Conservation (phyloP, 345 rosid species). For the Adansonia digitata region DNA sequence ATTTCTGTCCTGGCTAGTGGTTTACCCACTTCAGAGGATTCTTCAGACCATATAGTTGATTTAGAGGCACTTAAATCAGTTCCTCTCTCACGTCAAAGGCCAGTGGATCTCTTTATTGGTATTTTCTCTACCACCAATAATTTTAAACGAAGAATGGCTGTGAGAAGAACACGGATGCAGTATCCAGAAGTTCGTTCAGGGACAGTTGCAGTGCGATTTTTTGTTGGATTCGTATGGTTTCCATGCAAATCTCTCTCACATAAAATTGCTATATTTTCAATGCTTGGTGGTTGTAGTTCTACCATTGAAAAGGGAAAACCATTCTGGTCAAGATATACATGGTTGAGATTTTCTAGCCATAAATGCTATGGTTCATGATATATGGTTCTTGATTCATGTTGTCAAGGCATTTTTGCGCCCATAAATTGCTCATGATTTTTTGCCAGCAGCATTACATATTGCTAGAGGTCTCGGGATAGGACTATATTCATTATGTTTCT, state of each 20-base stretch:
- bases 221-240: slow-evolving; percentile 90
- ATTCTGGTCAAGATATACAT: not conserved
- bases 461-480: not conserved
- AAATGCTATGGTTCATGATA: not conserved
- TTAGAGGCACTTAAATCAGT: slow-evolving; percentile 60
- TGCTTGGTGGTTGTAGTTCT: not conserved
- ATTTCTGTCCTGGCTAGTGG: slow-evolving; percentile 81
- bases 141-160: slow-evolving; percentile 93
- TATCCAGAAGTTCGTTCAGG: slow-evolving; percentile 72
- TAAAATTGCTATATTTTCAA: not conserved
- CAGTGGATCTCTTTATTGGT: slow-evolving; percentile 79
- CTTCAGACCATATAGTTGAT: slow-evolving; percentile 68
- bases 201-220: slow-evolving; percentile 82
- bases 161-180: slow-evolving; percentile 99
- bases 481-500: not conserved
- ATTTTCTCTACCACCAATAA: slow-evolving; percentile 95
- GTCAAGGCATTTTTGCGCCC: not conserved
- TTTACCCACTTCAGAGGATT: slow-evolving; percentile 86
- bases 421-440: too few relatives aligned
- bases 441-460: not conserved
- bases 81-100: slow-evolving; percentile 47
- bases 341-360: not conserved
- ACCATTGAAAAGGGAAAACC: not conserved
- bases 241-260: not conserved
- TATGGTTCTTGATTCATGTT: not conserved